Evolutionary conservation across 768 basidiomycete species (phyloP), one percentile per base, ranked within the genome.

Genomic region (Mycena latifolia): DNA sequence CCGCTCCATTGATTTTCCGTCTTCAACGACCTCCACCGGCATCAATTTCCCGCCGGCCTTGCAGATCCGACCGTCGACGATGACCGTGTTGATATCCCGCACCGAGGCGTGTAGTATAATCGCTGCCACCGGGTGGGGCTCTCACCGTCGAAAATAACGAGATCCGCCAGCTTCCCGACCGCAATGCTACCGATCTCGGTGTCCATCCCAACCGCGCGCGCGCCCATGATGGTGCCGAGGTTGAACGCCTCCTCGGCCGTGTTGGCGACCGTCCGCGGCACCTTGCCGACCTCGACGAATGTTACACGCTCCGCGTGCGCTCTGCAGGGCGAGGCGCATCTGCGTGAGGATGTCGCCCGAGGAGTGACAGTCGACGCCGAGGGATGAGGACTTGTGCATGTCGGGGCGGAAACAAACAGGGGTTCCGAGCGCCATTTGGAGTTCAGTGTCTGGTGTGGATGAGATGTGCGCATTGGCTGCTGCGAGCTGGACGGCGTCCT

Each of bases 21-120:
- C 41, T 33, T 17, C 48, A 18, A 27, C 29, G 27, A 57, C 50
- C 20, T 55, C 57, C 9, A 58, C 60, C 5, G 68, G 14, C n/a
- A 57, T 22, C 20, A 69, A 24, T n/a, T 65, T 65, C 20, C 68
- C 63, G 0, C 45, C 63, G 3, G 3, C 20, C 28, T 69, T 69
- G 18, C 64, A 53, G 20, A 69, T 61, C 48, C 31, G 33, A 2
- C 68, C 63, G 37, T 69, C 63, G 17, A 69, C 63, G 31, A 69
- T 69, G 14, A 69, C 68, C 25, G 60, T 65, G 20, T 69, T 63
- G n/a, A n/a, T n/a, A n/a, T n/a, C n/a, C n/a, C n/a, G n/a, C n/a
- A n/a, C n/a, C n/a, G n/a, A n/a, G n/a, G 68, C 47, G 43, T 65
- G 63, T 45, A 62, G 10, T 12, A 69, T 60, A 31, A 69, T 58